phyloP scores from a whole-genome alignment of 2,329 filamentous ascomycete species.

The Emergomyces pasteurianus region DNA sequence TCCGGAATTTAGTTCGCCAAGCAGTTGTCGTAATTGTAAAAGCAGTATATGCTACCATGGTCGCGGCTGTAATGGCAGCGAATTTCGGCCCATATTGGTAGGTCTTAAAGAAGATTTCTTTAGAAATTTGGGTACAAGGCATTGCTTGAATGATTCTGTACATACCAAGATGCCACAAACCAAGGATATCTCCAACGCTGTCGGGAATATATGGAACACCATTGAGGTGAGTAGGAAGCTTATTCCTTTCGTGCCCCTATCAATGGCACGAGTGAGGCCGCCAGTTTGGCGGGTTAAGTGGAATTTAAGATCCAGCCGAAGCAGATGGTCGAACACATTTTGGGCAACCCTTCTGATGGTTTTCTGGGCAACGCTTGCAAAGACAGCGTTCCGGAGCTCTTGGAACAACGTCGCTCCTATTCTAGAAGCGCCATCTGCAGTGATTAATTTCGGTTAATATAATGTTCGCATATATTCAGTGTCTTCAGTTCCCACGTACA shows the following conservation, averaged over 20 bases:
- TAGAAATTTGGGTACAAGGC: background rate
- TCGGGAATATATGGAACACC: conserved; percentile 95
- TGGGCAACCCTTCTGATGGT: conserved; percentile 83
- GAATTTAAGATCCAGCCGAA: conserved; percentile 83
- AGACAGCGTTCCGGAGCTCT: conserved; percentile 89
- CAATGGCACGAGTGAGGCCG: conserved; percentile 83
- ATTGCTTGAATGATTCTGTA: background rate
- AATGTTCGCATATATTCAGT: background rate
- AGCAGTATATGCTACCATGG: conserved; percentile 89
- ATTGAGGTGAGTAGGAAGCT: conserved; percentile 95
- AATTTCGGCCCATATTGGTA: conserved; percentile 92
- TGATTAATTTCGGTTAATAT: conserved; percentile 1
- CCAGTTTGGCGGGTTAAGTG: conserved; percentile 91
- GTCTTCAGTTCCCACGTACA: conserved; percentile 37
- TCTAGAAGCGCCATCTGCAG: conserved; percentile 63
- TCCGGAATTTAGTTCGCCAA: conserved; percentile 93
- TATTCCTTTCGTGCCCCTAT: conserved; percentile 95
- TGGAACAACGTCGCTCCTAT: conserved; percentile 85
- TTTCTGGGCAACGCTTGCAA: conserved; percentile 93
- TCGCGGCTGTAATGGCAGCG: conserved; percentile 75
- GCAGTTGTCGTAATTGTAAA: conserved; percentile 95
- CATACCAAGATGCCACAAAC: conserved; percentile 79
- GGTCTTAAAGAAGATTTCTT: conserved; percentile 41
- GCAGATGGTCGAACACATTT: conserved; percentile 83
- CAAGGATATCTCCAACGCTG: conserved; percentile 83